These are phyloP conservation scores for Triglochin maritima DNA, from an alignment of 106 monocot genomes.

Conservation along the genomic window DNA sequence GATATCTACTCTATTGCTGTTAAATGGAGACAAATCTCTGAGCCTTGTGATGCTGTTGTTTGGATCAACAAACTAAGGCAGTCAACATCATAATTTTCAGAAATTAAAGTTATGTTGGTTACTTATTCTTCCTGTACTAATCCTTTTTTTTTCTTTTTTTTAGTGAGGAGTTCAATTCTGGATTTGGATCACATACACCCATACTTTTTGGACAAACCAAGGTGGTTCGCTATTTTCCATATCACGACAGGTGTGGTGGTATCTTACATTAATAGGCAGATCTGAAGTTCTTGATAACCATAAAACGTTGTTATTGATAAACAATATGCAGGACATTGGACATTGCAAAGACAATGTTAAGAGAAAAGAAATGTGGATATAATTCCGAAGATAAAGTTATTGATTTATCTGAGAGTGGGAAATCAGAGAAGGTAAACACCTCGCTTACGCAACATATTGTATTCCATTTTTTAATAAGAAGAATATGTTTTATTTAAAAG, in stretches of 20 bases:
- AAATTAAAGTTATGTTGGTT: background rate
- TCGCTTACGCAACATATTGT: background rate
- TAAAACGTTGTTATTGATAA: background rate
- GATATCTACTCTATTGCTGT: slow-evolving; percentile 75
- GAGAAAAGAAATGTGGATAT: slow-evolving; percentile 36
- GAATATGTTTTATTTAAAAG: no score
- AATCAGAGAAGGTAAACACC: slow-evolving; percentile 43
- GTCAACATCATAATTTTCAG: background rate
- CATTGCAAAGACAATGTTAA: slow-evolving; percentile 51
- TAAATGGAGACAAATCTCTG: slow-evolving; percentile 95
- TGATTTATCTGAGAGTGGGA: slow-evolving; percentile 43
- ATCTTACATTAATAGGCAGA: background rate
- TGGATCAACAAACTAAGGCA: slow-evolving; percentile 92
- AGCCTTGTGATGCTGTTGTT: slow-evolving; percentile 97
- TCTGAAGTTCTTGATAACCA: no score
- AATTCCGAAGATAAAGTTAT: slow-evolving; percentile 50
- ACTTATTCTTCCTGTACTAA: background rate
- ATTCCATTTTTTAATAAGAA: background rate
- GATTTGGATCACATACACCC: slow-evolving; percentile 91
- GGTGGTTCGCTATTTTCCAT: slow-evolving; percentile 79
- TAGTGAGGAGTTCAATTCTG: slow-evolving; percentile 86
- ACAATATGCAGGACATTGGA: slow-evolving; percentile 38
- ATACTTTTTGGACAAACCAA: slow-evolving; percentile 93
- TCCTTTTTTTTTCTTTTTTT: background rate
- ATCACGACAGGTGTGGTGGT: slow-evolving; percentile 53